Evolutionary conservation across 2,329 filamentous ascomycete genomes (phyloP), one percentile per base, ranked within the genome.

Genomic region (Neoascochyta sp.): DNA sequence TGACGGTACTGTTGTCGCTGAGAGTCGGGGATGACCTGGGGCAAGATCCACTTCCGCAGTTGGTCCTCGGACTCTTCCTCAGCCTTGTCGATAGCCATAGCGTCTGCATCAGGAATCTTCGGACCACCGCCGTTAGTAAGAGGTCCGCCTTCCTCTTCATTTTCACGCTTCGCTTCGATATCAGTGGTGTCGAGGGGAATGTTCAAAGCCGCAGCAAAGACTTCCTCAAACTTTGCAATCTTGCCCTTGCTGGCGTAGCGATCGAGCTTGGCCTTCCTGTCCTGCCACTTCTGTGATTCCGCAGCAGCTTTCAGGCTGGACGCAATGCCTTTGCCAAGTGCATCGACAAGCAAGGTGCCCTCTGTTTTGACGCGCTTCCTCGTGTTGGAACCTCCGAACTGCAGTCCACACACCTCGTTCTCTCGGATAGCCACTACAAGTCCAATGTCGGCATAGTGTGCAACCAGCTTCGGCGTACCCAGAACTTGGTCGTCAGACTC

Each of bases 331-430:
- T 80, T 80, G 2, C 83, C 81, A 31, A 89, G 76, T 0, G 83
- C 83, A 52, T 89, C 83, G 18, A 85, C 81, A 15, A 89, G 65
- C 6, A 85, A 67, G 7, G 81, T 80, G 29, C 57, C 59, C 21
- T 57, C 45, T 4, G 49, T 46, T 43, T 55, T 64, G n/a, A 47
- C 41, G 15, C 62, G 54, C 39, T 66, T 69, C 5, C 56, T 52
- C 7, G 53, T 38, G 5, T 52, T 44, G 5, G 50, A 34, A 6
- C 47, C 51, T 21, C 51, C 54, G 10, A 70, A 49, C 30, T 87
- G 83, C 29, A 88, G 70, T 1, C 78, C 82, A 10, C 86, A 67
- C 17, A 90, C 65, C 24, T 77, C 71, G 23, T 75, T 73, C 17
- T 76, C 76, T n/a, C 73, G 62, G 5, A 88, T 63, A 3, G 76